phyloP scores from a whole-genome alignment of 2,329 filamentous ascomycete species.

The Arachnomyces sp. region DNA sequence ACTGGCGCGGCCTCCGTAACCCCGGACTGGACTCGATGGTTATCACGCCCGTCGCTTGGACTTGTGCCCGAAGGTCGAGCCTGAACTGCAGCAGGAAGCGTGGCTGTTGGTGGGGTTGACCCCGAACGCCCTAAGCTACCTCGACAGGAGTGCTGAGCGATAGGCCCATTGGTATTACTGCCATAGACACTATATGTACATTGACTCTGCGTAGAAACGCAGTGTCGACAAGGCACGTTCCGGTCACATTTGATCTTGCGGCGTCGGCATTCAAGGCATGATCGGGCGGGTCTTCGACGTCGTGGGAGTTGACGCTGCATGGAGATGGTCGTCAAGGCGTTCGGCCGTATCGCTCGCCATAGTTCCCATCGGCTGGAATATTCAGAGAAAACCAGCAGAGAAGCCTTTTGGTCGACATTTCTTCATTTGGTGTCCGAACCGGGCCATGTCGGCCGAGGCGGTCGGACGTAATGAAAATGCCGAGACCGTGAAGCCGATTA shows the following conservation, averaged over 20 bases:
- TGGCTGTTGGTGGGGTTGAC: background rate
- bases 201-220: background rate
- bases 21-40: background rate
- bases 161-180: background rate
- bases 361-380: too few species aligned
- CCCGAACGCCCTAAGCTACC: background rate
- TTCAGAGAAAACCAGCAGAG: background rate
- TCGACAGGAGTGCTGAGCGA: background rate
- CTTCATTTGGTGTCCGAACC: too few species aligned
- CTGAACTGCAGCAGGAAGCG: background rate
- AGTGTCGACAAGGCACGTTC: constrained; percentile 2
- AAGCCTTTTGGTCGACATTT: constrained; percentile 4
- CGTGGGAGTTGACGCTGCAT: constrained; percentile 3
- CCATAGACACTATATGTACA: constrained; percentile 3
- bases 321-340: background rate
- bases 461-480: too few species aligned
- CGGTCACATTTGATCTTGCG: constrained; percentile 7
- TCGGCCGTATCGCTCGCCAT: too few species aligned
- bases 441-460: too few species aligned
- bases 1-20: too few species aligned
- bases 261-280: constrained; percentile 4
- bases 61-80: background rate
- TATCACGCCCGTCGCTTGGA: too few species aligned
- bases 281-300: constrained; percentile 1
- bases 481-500: too few species aligned